phyloP scores from a whole-genome alignment of 257 asterid genomes.

The Nicotiana benthamiana region DNA sequence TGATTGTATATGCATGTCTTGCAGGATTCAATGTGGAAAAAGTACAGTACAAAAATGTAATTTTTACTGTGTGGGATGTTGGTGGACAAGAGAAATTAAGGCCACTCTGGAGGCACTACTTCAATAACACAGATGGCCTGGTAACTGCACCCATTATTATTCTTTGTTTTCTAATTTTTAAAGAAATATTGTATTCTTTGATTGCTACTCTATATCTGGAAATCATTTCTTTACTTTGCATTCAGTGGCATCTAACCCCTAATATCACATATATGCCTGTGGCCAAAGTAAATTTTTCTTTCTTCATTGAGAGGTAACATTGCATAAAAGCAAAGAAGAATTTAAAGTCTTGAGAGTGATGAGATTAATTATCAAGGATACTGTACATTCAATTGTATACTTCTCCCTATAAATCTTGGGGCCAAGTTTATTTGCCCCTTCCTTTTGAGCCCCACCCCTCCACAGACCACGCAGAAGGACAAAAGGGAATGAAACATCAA shows the following conservation, averaged over 20 bases:
- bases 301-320: not conserved
- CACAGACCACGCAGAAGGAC: not conserved
- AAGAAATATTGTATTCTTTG: not conserved
- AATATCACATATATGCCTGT: not conserved
- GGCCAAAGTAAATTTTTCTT: not conserved
- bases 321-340: not conserved
- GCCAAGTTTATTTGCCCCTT: not conserved
- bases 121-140: conserved; percentile 90
- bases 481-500: not conserved
- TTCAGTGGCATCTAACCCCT: not conserved
- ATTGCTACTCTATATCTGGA: not conserved
- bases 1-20: conserved; percentile 20
- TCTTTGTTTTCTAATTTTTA: not conserved
- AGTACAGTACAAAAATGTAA: conserved; percentile 88
- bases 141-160: conserved; percentile 17
- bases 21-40: conserved; percentile 97
- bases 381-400: not conserved
- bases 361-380: not conserved
- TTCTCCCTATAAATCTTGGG: not conserved
- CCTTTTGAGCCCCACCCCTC: not conserved
- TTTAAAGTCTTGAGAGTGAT: not conserved
- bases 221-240: not conserved
- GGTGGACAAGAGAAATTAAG: conserved; percentile 95
- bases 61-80: conserved; percentile 97
- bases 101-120: conserved; percentile 98